These are phyloP conservation scores for Pichiaceae sp. DNA, from an alignment of 1,139 yeast species.

Conservation along the genomic window DNA sequence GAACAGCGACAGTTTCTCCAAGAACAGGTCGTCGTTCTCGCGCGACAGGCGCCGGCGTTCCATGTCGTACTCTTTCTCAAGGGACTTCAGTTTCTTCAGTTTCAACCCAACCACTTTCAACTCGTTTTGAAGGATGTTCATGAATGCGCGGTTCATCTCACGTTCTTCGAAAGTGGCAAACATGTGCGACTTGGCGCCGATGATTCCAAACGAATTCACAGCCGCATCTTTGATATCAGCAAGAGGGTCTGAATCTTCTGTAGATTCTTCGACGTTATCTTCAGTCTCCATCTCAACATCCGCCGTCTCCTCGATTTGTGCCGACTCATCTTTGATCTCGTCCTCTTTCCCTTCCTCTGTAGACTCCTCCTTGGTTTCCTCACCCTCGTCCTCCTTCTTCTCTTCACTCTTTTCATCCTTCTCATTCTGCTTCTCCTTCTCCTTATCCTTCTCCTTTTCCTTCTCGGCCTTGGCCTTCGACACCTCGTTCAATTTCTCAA, in stretches of 20 bases:
- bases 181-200: constrained; percentile 78
- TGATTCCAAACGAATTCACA: constrained; percentile 49
- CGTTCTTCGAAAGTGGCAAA: constrained; percentile 80
- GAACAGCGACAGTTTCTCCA: constrained; percentile 70
- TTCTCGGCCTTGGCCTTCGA: constrained; percentile 17
- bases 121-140: constrained; percentile 61
- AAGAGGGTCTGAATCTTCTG: constrained; percentile 7
- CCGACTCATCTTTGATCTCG: not conserved
- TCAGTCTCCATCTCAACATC: not conserved
- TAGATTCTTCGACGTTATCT: constrained; percentile 1
- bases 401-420: not conserved
- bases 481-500: constrained; percentile 29
- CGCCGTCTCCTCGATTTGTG: not conserved
- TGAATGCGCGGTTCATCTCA: constrained; percentile 56
- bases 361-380: not conserved
- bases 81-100: constrained; percentile 54
- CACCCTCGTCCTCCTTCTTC: not conserved
- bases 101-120: constrained; percentile 71
- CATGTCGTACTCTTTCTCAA: constrained; percentile 72
- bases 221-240: constrained; percentile 37
- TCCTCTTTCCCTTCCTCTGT: not conserved
- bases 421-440: constrained; percentile 1
- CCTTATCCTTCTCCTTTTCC: constrained; percentile 4
- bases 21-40: constrained; percentile 74
- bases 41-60: constrained; percentile 68